Evolutionary conservation across 192 early-diverging fungal species (phyloP).

Genomic region (Umbelopsis ramanniana): DNA sequence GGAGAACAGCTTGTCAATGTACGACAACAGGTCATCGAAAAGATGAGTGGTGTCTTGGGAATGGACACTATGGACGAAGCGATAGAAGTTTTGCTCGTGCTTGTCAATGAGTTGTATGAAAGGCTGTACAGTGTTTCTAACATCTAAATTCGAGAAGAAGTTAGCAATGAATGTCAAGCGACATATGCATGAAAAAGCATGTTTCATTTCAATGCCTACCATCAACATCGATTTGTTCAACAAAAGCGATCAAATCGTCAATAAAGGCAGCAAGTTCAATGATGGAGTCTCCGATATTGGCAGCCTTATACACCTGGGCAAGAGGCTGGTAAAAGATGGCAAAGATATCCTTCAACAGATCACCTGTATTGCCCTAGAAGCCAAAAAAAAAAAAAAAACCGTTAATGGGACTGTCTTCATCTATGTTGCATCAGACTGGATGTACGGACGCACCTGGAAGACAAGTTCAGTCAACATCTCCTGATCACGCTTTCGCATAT

Average conservation of each 20-base stretch:
- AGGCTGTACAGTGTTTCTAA: conserved; percentile 37
- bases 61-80: conserved; percentile 59
- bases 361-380: conserved; percentile 49
- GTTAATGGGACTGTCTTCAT: background rate
- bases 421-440: background rate
- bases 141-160: background rate
- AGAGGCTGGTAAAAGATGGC: conserved; percentile 62
- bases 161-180: no score
- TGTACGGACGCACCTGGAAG: conserved; percentile 40
- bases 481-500: conserved; percentile 54
- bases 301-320: conserved; percentile 59
- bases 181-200: background rate
- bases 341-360: conserved; percentile 58
- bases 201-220: background rate
- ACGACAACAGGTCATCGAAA: conserved; percentile 52
- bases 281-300: conserved; percentile 58
- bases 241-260: conserved; percentile 57
- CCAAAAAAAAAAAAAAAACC: no score
- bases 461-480: conserved; percentile 52
- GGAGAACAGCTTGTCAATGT: conserved; percentile 46
- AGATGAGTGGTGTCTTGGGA: conserved; percentile 48
- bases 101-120: conserved; percentile 52
- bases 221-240: conserved; percentile 47
- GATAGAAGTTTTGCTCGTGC: conserved; percentile 58
- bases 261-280: conserved; percentile 52